phyloP scores from a whole-genome alignment of 805 yeast species.

The Cyberlindnera japonica region DNA sequence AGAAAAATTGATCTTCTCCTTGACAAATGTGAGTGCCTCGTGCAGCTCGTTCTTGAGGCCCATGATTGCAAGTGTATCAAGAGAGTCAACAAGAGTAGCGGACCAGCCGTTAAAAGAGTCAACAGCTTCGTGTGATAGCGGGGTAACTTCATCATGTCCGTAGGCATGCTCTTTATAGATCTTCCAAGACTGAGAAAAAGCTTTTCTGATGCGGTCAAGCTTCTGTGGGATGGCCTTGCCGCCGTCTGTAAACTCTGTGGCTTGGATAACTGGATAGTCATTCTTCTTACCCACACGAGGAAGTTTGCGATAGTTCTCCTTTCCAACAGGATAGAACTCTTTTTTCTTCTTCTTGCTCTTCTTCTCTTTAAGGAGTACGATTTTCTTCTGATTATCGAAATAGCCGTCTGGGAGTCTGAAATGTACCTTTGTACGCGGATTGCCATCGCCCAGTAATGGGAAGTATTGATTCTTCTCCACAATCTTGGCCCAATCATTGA shows the following conservation, averaged over 20 bases:
- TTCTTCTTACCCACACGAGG: conserved; percentile 16
- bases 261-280: conserved; percentile 30
- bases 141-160: conserved; percentile 45
- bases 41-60: conserved; percentile 37
- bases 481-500: conserved; percentile 12
- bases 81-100: conserved; percentile 44
- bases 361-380: too few species aligned
- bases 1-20: conserved; percentile 35
- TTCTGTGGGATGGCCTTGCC: conserved; percentile 28
- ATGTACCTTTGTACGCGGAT: conserved; percentile 12
- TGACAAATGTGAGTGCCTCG: conserved; percentile 35
- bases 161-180: conserved; percentile 39
- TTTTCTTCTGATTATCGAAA: conserved; percentile 20
- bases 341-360: conserved; percentile 20
- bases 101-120: conserved; percentile 51
- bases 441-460: conserved; percentile 31
- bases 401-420: conserved; percentile 20
- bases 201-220: conserved; percentile 31
- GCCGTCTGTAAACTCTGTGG: conserved; percentile 27
- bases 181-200: conserved; percentile 42
- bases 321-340: conserved; percentile 21
- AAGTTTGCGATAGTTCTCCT: conserved; percentile 24
- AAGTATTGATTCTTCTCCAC: conserved; percentile 37
- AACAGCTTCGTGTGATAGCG: conserved; percentile 31
- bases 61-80: conserved; percentile 50